phyloP scores from a whole-genome alignment of 2,329 filamentous ascomycete genomes.

The Thielaviopsis musarum region DNA sequence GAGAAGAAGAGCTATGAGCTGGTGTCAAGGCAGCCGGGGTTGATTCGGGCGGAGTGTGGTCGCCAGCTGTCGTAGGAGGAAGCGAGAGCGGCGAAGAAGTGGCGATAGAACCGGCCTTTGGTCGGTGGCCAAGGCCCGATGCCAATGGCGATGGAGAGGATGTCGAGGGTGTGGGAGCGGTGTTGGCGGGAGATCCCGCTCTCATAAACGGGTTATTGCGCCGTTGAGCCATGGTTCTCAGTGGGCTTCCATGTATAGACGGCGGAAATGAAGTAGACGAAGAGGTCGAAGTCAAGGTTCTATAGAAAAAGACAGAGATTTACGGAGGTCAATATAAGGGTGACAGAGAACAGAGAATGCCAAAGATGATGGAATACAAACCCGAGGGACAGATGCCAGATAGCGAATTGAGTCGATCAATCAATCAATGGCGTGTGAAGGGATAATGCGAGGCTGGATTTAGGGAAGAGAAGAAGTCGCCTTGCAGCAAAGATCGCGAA shows the following conservation, averaged over 20 bases:
- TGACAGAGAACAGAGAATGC: neutral
- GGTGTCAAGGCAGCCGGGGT: neutral
- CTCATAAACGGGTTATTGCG: conserved; percentile 69
- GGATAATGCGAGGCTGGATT: neutral
- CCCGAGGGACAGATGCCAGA: conserved; percentile 17
- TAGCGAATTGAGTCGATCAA: neutral
- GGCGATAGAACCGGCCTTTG: conserved; percentile 60
- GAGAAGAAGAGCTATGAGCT: neutral
- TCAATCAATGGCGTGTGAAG: neutral
- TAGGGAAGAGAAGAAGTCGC: neutral
- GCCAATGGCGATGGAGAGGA: conserved; percentile 31
- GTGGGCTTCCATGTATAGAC: conserved; percentile 24
- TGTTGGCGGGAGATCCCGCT: conserved; percentile 38
- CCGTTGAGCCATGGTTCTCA: conserved; percentile 33
- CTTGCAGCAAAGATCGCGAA: conserved; percentile 17
- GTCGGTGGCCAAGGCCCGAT: conserved; percentile 36
- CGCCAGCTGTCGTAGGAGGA: conserved; percentile 17
- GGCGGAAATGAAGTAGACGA: neutral
- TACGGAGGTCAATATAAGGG: neutral
- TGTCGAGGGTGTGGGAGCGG: conserved; percentile 2
- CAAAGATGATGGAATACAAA: neutral
- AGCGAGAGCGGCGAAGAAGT: conserved; percentile 33
- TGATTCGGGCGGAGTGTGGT: neutral
- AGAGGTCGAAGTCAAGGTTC: neutral
- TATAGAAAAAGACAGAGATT: neutral